Conservation (phyloP, 2,329 filamentous ascomycete species). For the Thermomyces lanuginosus region DNA sequence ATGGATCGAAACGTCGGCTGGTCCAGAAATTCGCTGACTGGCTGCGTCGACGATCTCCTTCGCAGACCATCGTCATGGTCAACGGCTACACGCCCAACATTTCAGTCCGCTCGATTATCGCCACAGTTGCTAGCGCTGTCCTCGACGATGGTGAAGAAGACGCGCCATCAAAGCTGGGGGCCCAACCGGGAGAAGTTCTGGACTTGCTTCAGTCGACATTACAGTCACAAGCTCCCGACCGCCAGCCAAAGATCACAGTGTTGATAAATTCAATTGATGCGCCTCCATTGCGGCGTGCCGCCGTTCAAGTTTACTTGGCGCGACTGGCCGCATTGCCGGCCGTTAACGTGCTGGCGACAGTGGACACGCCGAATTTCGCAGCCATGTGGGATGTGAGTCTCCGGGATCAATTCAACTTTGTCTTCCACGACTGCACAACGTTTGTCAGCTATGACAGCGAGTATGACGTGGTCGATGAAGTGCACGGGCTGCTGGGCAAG, state of each 20-base stretch:
- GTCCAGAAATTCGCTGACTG: conserved; percentile 60
- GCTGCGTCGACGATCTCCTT: conserved; percentile 34
- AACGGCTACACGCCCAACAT: conserved; percentile 56
- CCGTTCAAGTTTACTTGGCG: conserved; percentile 56
- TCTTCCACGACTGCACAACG: conserved; percentile 89
- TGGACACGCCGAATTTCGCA: conserved; percentile 74
- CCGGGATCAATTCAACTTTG: conserved; percentile 67
- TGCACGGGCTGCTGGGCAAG: conserved; percentile 71
- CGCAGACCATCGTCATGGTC: conserved; percentile 59
- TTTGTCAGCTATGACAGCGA: conserved; percentile 60
- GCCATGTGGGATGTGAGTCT: conserved; percentile 78
- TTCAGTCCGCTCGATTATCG: conserved; percentile 30
- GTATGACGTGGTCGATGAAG: conserved; percentile 73
- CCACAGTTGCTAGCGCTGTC: conserved; percentile 50
- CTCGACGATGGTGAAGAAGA: conserved; percentile 26
- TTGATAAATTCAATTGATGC: conserved; percentile 81
- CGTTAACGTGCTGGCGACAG: conserved; percentile 60
- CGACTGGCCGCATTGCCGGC: conserved; percentile 57
- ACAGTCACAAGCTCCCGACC: no score
- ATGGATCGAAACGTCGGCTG: conserved; percentile 70
- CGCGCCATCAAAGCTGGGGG: conserved; percentile 36
- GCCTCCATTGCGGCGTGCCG: conserved; percentile 52
- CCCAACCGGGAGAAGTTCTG: conserved; percentile 53
- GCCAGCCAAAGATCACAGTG: conserved; percentile 40
- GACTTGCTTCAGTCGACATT: conserved; percentile 49